Percentiles rank a stretch among this genome's conserved stretches.
Evolutionary conservation across 805 yeast genomes (phyloP).

Genomic region (Grigorovia yakushimaensis): DNA sequence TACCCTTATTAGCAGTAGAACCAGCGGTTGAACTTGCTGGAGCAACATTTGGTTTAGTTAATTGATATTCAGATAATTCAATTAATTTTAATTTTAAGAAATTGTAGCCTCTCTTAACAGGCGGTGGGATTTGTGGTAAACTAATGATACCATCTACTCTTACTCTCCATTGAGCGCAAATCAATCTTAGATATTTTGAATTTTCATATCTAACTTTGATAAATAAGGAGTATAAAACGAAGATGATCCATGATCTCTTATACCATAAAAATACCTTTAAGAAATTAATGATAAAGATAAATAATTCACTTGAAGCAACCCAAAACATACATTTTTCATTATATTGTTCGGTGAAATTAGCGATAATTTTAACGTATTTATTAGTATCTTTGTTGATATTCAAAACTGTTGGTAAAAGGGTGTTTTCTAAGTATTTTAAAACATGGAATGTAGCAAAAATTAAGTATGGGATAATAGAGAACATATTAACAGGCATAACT

Average conservation of each 20-base stretch:
- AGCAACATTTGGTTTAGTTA: conserved; percentile 4
- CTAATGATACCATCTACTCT: conserved; percentile 47
- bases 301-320: conserved; percentile 52
- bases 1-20: conserved; percentile 3
- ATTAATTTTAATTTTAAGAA: conserved; percentile 7
- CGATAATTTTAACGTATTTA: conserved; percentile 27
- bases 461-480: conserved; percentile 64
- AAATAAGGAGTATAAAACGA: conserved; percentile 49
- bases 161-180: conserved; percentile 60
- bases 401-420: conserved; percentile 52
- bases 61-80: conserved; percentile 8
- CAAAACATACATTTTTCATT: conserved; percentile 50
- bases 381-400: conserved; percentile 20
- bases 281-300: conserved; percentile 33
- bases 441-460: conserved; percentile 77
- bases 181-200: conserved; percentile 60
- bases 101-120: conserved; percentile 30
- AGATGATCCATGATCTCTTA: conserved; percentile 50
- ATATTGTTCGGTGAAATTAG: conserved; percentile 39
- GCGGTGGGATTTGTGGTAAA: conserved; percentile 45
- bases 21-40: conserved; percentile 2
- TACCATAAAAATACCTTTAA: conserved; percentile 51
- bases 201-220: conserved; percentile 70
- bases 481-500: conserved; percentile 46
- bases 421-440: conserved; percentile 56